Evolutionary conservation across 768 basidiomycete genomes (phyloP).

Genomic region (Leucosporidium yakuticum): DNA sequence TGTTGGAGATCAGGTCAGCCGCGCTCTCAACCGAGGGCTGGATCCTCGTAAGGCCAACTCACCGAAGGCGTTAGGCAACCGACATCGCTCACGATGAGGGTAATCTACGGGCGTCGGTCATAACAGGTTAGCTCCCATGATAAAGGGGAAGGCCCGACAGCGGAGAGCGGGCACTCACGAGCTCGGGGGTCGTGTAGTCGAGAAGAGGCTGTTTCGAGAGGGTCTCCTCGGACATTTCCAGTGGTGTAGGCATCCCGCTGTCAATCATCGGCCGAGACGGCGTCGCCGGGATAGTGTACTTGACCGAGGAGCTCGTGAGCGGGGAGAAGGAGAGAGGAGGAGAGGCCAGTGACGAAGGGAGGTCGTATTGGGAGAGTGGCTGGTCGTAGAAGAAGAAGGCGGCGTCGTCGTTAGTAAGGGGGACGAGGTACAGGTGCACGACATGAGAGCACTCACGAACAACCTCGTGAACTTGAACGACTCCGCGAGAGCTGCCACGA

Average conservation of each 20-base stretch:
- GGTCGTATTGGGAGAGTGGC: conserved; percentile 72
- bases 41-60: conserved; percentile 39
- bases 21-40: too few species aligned
- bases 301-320: conserved; percentile 2
- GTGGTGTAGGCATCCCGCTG: conserved; percentile 17
- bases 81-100: conserved; percentile 58
- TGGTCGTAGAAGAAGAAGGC: background rate
- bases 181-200: conserved; percentile 90
- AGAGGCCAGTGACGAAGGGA: conserved; percentile 62
- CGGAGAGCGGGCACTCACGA: conserved; percentile 50
- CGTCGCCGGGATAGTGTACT: conserved; percentile 16
- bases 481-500: conserved; percentile 27
- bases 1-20: too few species aligned
- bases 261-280: conserved; percentile 31
- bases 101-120: too few species aligned
- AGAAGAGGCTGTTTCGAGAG: conserved; percentile 70
- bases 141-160: conserved; percentile 52
- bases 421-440: background rate
- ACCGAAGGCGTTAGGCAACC: conserved; percentile 67
- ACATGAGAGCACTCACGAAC: conserved; percentile 47
- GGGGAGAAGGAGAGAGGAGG: conserved; percentile 60
- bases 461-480: conserved; percentile 94
- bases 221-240: conserved; percentile 71
- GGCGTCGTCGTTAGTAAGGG: background rate
- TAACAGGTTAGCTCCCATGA: conserved; percentile 50